Conservation (phyloP, 192 early-diverging fungal genomes). For the Linnemannia elongata region DNA sequence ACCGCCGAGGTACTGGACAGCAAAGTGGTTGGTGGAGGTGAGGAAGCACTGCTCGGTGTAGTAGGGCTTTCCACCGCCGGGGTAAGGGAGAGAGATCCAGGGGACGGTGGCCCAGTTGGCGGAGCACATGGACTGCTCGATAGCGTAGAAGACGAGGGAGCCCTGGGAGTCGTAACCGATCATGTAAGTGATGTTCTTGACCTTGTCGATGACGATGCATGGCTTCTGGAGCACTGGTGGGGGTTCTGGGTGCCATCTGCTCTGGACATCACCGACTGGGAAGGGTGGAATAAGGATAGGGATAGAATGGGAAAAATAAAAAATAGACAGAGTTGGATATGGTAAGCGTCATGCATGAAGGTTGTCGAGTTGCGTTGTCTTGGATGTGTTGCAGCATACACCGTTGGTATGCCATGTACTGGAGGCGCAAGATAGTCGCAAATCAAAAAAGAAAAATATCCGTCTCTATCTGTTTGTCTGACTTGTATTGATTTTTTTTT, state of each 20-base stretch:
- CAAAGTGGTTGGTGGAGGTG: conserved; percentile 45
- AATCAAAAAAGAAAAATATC: not conserved
- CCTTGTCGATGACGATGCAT: conserved; percentile 47
- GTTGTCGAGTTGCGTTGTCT: not conserved
- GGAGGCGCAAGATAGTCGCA: not conserved
- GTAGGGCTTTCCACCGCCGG: conserved; percentile 49
- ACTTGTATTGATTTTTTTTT: conserved; percentile 3
- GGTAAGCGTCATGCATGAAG: conserved; percentile 33
- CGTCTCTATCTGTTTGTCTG: not conserved
- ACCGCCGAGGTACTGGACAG: conserved; percentile 49
- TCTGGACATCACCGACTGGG: not conserved
- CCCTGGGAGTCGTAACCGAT: conserved; percentile 50
- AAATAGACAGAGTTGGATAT: conserved; percentile 23
- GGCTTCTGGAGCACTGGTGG: conserved; percentile 56
- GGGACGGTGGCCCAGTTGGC: conserved; percentile 36
- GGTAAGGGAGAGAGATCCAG: conserved; percentile 52
- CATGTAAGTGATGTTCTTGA: conserved; percentile 56
- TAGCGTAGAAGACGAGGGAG: conserved; percentile 40
- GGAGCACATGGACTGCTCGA: conserved; percentile 45
- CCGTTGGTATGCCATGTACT: not conserved
- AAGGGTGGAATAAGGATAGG: not conserved
- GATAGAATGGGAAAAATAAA: not conserved
- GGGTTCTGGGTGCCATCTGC: conserved; percentile 50
- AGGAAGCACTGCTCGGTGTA: conserved; percentile 54
- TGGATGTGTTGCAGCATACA: too few species aligned